Percentiles rank a stretch among this genome's conserved stretches.
These are phyloP conservation scores for Shiraia bambusicola DNA, from an alignment of 2,329 filamentous ascomycete genomes.

Conservation along the genomic window DNA sequence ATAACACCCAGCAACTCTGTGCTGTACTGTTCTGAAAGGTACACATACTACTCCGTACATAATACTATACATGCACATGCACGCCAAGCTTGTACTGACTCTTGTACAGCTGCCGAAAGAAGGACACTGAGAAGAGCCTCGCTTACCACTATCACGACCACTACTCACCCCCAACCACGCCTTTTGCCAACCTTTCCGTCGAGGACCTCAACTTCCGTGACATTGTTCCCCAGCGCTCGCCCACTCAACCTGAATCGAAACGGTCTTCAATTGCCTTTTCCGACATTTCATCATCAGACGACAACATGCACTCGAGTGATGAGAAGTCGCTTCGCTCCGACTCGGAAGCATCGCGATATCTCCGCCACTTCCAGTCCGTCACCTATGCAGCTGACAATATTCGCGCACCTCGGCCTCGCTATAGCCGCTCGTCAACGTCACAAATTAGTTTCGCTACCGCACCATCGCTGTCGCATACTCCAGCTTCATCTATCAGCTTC, in stretches of 20 bases:
- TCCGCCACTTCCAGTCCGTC: slow-evolving; percentile 45
- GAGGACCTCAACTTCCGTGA: slow-evolving; percentile 45
- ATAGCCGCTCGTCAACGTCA: slow-evolving; percentile 39
- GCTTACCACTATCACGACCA: slow-evolving; percentile 32
- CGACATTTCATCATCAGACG: slow-evolving; percentile 45
- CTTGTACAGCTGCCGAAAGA: slow-evolving; percentile 47
- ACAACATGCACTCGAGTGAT: slow-evolving; percentile 28
- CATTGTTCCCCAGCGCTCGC: slow-evolving; percentile 52
- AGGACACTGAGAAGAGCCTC: slow-evolving; percentile 46
- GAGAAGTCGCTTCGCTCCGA: slow-evolving; percentile 31
- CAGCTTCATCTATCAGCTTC: slow-evolving; percentile 48
- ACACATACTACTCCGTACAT: not conserved
- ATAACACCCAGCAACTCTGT: slow-evolving; percentile 60
- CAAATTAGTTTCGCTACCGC: slow-evolving; percentile 41
- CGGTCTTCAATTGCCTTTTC: slow-evolving; percentile 47
- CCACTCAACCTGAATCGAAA: slow-evolving; percentile 44
- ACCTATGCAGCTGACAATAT: slow-evolving; percentile 25
- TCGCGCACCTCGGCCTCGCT: slow-evolving; percentile 37
- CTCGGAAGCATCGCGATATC: slow-evolving; percentile 46
- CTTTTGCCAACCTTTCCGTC: slow-evolving; percentile 42
- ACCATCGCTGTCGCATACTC: slow-evolving; percentile 51
- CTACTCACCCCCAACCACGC: slow-evolving; percentile 41
- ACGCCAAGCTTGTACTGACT: slow-evolving; percentile 15
- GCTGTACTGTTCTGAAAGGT: slow-evolving; percentile 67
- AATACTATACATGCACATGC: slow-evolving; percentile 1